Percentiles rank a stretch among this genome's conserved stretches.
These are phyloP conservation scores for Candida maris DNA, from an alignment of 805 yeast species.

Conservation along the genomic window DNA sequence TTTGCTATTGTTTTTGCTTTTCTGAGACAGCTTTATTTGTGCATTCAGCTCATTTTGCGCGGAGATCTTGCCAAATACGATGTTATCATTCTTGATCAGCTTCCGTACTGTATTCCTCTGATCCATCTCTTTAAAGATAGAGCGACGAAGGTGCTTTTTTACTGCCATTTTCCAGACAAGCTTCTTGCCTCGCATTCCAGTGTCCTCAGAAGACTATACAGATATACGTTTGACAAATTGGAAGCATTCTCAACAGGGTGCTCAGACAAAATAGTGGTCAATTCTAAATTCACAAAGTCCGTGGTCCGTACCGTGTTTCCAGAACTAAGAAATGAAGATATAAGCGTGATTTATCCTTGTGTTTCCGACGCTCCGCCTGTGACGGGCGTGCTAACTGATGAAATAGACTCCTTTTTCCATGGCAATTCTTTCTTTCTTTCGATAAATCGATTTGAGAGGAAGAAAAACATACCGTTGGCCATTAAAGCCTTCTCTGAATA, in stretches of 20 bases:
- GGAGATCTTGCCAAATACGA: constrained; percentile 55
- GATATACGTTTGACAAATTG: constrained; percentile 77
- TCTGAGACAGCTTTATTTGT: constrained; percentile 72
- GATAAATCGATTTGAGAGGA: constrained; percentile 83
- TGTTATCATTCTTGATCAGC: constrained; percentile 80
- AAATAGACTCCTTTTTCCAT: constrained; percentile 35
- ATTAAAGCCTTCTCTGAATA: constrained; percentile 58
- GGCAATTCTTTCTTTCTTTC: constrained; percentile 54
- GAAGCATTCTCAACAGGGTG: constrained; percentile 78
- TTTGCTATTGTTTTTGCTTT: constrained; percentile 81
- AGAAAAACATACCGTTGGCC: constrained; percentile 80
- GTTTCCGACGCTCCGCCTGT: constrained; percentile 42
- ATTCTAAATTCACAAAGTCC: constrained; percentile 75
- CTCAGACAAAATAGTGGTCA: constrained; percentile 81
- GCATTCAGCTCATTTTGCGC: constrained; percentile 40
- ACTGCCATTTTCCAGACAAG: constrained; percentile 96
- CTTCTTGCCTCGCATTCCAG: constrained; percentile 60
- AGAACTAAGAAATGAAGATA: constrained; percentile 33
- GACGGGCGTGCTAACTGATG: constrained; percentile 25
- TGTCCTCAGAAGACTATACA: constrained; percentile 56
- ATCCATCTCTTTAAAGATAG: constrained; percentile 42
- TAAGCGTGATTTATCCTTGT: constrained; percentile 73
- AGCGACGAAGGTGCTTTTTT: constrained; percentile 62
- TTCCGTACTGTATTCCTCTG: constrained; percentile 79
- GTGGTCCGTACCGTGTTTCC: constrained; percentile 66